Evolutionary conservation across 306 rosid genomes (phyloP), one percentile per base, ranked within the genome.

Genomic region (Quercus rubra): DNA sequence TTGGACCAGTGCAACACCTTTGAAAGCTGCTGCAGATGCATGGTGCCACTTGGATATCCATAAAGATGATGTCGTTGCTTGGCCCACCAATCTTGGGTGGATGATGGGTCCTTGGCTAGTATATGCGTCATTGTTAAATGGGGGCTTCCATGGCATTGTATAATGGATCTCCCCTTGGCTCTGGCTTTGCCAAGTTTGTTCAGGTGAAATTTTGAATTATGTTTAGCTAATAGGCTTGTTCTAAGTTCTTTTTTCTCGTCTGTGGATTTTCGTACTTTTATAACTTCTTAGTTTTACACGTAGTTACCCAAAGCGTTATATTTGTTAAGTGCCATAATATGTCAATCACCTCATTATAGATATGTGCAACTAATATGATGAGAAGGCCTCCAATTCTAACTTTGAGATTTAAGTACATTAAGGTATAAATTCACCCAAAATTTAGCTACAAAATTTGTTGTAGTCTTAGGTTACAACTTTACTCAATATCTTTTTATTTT

Each of bases 81-180:
- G 98, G 99, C 99, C 99, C 70, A 95, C 98, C 79, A 95, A 95
- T 88, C 97, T 95, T 75, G 99, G 99, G 78, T 92, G 99, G 99
- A 95, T 95, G 99, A 95, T 95, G 99, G 98, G 99, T 66, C 99
- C 99, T 59, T 95, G 99, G 99, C 88, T 95, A 28, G 90, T 95
- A 74, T 95, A 91, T 84, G 99, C 97, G 62, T 91, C 99, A 66
- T 86, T 95, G 80, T 79, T 95, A 78, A 95, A 92, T 85, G 97
- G 97, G 23, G 68, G 99, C 98, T 83, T 92, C 94, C 46, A 90
- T 95, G 88, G 97, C 98, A 52, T 79, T 92, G 73, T 95, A 90
- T 83, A 85, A 84, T 77, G 99, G 98, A 83, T 90, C 97, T 72
- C 99, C 98, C 51, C 93, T 91, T 83, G 92, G 98, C 67, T 71